These are phyloP conservation scores for Sedum album DNA, from an alignment of 164 flowering plant genomes.

Conservation along the genomic window DNA sequence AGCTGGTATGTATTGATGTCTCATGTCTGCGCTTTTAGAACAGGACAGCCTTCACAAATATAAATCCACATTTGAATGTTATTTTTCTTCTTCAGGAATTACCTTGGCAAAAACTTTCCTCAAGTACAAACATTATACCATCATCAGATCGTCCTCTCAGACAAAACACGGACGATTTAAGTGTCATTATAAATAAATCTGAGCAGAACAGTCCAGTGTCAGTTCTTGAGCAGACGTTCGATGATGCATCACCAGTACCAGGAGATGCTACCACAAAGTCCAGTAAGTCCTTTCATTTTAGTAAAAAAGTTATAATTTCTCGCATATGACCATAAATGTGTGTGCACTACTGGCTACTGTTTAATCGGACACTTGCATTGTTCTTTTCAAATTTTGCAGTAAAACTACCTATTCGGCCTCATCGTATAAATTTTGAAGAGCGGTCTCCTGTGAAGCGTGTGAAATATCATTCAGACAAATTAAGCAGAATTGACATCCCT, in stretches of 20 bases:
- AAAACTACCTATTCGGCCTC: neutral
- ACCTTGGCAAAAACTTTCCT: neutral
- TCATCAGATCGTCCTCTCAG: neutral
- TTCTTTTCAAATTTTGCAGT: neutral
- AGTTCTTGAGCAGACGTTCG: constrained; percentile 1
- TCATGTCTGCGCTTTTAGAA: neutral
- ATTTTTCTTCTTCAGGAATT: neutral
- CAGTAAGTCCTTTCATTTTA: neutral
- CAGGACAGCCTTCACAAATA: neutral
- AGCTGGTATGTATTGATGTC: neutral
- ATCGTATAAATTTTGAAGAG: neutral
- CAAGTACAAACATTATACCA: neutral
- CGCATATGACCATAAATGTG: neutral
- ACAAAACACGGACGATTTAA: neutral
- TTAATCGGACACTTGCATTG: neutral
- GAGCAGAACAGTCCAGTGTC: constrained; percentile 4
- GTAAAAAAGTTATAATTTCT: neutral
- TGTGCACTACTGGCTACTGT: neutral
- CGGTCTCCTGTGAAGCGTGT: neutral
- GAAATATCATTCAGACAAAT: neutral
- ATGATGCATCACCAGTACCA: neutral
- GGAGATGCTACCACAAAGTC: neutral
- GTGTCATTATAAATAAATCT: neutral
- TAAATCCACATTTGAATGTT: neutral
- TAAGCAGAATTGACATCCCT: neutral